Conservation (phyloP, 495 filamentous ascomycete genomes). For the Hypoxylon trugodes region DNA sequence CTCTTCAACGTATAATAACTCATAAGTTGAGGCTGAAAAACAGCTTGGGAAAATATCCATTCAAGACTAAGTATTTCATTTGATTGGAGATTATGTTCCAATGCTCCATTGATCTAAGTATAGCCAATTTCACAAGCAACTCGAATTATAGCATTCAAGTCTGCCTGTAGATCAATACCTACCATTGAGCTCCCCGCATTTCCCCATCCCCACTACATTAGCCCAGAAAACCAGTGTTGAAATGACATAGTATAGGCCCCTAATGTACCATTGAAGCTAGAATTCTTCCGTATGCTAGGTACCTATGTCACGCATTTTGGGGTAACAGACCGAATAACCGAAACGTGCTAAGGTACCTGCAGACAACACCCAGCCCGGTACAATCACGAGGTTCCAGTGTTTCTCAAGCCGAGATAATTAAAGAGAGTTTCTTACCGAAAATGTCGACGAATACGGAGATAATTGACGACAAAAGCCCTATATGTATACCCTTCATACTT, state of each 20-base stretch:
- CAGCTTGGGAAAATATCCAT: too few relatives aligned
- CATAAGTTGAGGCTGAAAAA: background rate
- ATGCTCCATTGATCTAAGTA: too few relatives aligned
- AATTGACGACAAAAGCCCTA: slow-evolving; percentile 85
- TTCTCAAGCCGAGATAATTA: background rate
- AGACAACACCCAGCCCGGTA: slow-evolving; percentile 11
- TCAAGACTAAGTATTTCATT: too few relatives aligned
- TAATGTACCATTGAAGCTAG: background rate
- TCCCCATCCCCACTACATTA: slow-evolving; percentile 27
- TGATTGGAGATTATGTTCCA: too few relatives aligned
- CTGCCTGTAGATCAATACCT: too few relatives aligned
- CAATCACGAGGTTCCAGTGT: slow-evolving; percentile 20
- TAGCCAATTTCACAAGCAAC: too few relatives aligned
- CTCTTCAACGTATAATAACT: background rate
- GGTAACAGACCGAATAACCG: slow-evolving; percentile 30
- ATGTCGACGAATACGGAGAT: slow-evolving; percentile 54
- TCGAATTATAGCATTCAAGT: slow-evolving; percentile 3
- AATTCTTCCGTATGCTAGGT: background rate
- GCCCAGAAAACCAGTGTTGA: slow-evolving; percentile 3
- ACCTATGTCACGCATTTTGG: background rate
- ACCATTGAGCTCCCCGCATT: slow-evolving; percentile 30
- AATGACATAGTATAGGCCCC: background rate
- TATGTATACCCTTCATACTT: slow-evolving; percentile 87
- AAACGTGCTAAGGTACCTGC: slow-evolving; percentile 6
- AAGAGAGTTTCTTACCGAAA: background rate